Evolutionary conservation across 805 yeast species (phyloP), one percentile per base, ranked within the genome.

Genomic region (Wickerhamiella allomyrinae): DNA sequence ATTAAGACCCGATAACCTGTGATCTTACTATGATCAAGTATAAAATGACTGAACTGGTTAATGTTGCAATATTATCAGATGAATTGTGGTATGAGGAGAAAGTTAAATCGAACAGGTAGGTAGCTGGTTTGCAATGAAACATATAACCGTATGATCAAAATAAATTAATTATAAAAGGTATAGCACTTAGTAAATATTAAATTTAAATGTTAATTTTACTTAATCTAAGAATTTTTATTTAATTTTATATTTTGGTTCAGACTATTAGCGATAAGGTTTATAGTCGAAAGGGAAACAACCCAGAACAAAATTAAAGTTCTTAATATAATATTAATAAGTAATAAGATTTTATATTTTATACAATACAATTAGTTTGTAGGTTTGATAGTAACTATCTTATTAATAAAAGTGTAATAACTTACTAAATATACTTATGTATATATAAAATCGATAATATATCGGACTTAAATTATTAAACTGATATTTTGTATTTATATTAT

Each of bases 21-120:
- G 41, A 38, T 38, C 41, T 38, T 38, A 27, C 41, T 35, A 38
- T 29, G 41, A 29, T 29, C 41, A 38, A 29, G 41, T 38, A 37
- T 24, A 37, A 15, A 24, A 37, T 37, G 40, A 37, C 40, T 25
- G 40, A 37, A 37, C 40, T 20, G 40, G 40, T 37, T 25, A 9
- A 37, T 41, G 37, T 31, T 37, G 40, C 44, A 41, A 41, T 31
- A 41, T 41, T 24, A 31, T 41, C 43, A 29, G 43, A 41, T 41
- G 42, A 40, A 25, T 34, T 40, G 39, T 40, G 39, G 42, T 33
- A 40, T 40, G 42, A 33, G 39, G 42, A 40, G 42, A 40, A 40
- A 40, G 39, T 40, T 34, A 40, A 40, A 34, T 40, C 42, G 42
- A 40, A 40, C 24, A 20, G 33, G 42, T 37, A 35, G 38, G 27